phyloP scores from a whole-genome alignment of 2,329 filamentous ascomycete genomes.

The Curvularia eragrostidis region DNA sequence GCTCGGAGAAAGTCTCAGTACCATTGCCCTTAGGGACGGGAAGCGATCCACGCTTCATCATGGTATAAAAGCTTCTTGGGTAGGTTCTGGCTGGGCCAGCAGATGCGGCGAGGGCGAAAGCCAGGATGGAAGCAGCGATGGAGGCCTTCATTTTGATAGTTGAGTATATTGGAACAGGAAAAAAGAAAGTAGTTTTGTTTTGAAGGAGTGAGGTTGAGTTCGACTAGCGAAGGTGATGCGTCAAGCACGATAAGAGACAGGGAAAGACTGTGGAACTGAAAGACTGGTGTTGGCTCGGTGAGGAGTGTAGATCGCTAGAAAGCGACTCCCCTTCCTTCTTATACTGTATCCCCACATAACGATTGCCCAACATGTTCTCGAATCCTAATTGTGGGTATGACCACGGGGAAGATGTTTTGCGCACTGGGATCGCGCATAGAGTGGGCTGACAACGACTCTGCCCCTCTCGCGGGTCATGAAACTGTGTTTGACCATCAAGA shows the following conservation, averaged over 20 bases:
- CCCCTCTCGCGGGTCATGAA: slow-evolving; percentile 15
- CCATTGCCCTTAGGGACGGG: slow-evolving; percentile 41
- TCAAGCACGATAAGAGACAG: slow-evolving; percentile 27
- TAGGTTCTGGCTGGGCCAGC: slow-evolving; percentile 32
- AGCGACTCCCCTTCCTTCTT: slow-evolving; percentile 16
- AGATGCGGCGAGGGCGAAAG: slow-evolving; percentile 36
- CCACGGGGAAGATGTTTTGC: background rate
- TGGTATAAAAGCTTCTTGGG: slow-evolving; percentile 26
- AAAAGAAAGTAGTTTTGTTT: slow-evolving; percentile 11
- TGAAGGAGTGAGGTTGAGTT: slow-evolving; percentile 23
- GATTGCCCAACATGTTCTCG: background rate
- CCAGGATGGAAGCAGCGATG: slow-evolving; percentile 34
- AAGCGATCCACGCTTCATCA: slow-evolving; percentile 41
- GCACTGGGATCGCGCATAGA: slow-evolving; percentile 11
- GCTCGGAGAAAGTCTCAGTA: slow-evolving; percentile 33
- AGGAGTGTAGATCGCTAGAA: slow-evolving; percentile 20
- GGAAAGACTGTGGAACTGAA: slow-evolving; percentile 16
- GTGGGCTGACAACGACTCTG: slow-evolving; percentile 9
- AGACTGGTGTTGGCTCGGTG: slow-evolving; percentile 27
- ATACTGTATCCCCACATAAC: slow-evolving; percentile 12
- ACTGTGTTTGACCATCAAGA: slow-evolving; percentile 10
- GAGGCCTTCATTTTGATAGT: slow-evolving; percentile 44
- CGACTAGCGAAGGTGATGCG: slow-evolving; percentile 30
- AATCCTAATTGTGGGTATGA: background rate
- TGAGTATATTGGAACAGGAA: slow-evolving; percentile 14